phyloP scores from a whole-genome alignment of 2,329 filamentous ascomycete species.

The Neospermospora avenae region DNA sequence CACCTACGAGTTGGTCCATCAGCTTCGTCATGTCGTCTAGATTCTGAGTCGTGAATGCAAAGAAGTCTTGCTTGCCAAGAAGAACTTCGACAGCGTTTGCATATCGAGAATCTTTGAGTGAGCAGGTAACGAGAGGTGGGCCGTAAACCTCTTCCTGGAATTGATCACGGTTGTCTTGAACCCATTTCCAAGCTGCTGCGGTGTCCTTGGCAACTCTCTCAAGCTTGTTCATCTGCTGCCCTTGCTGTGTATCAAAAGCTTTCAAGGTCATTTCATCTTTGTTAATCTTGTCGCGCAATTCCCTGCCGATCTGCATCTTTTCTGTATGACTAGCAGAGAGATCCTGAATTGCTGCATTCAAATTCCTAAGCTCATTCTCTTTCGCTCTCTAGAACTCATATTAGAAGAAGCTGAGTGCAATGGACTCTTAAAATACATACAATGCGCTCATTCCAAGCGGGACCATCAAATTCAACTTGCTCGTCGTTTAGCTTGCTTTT shows the following conservation, averaged over 20 bases:
- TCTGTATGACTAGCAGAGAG: constrained; percentile 23
- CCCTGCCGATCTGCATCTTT: constrained; percentile 39
- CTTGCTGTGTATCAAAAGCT: constrained; percentile 68
- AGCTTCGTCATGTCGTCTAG: constrained; percentile 72
- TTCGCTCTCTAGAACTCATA: constrained; percentile 47
- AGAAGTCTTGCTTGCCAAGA: constrained; percentile 50
- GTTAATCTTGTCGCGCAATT: constrained; percentile 39
- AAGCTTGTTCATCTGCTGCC: constrained; percentile 69
- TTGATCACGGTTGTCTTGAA: constrained; percentile 62
- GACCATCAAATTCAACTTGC: constrained; percentile 64
- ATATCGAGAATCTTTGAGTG: constrained; percentile 56
- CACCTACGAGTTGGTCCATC: constrained; percentile 59
- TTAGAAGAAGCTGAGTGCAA: constrained; percentile 7
- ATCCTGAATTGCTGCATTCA: constrained; percentile 41
- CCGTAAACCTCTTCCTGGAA: constrained; percentile 64
- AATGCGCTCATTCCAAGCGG: constrained; percentile 69
- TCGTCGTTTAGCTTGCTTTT: constrained; percentile 59
- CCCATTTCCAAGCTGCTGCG: constrained; percentile 74
- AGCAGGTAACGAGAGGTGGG: constrained; percentile 63
- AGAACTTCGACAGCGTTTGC: constrained; percentile 57
- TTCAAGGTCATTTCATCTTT: constrained; percentile 48
- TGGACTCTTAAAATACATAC: constrained; percentile 45
- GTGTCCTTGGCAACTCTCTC: constrained; percentile 59
- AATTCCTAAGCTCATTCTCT: constrained; percentile 54
- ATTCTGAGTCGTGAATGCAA: constrained; percentile 72